These are phyloP conservation scores for Suillus weaverae DNA, from an alignment of 768 basidiomycete species.

Conservation along the genomic window DNA sequence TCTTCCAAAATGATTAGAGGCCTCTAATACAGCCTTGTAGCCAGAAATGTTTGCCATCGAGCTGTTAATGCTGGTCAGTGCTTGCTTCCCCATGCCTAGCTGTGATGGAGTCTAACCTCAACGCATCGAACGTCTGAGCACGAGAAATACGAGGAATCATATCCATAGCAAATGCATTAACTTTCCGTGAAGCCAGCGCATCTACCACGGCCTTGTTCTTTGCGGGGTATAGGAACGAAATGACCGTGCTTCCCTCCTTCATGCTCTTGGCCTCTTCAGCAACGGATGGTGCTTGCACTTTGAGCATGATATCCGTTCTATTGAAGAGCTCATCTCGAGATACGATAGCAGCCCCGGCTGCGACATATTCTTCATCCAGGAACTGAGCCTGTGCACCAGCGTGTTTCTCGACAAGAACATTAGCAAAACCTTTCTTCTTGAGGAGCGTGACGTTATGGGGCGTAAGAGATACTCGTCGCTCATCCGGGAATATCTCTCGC, in stretches of 20 bases:
- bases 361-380: conserved; percentile 73
- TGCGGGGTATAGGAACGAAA: conserved; percentile 81
- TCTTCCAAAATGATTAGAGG: conserved; percentile 85
- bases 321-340: conserved; percentile 68
- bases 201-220: conserved; percentile 80
- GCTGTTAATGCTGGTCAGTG: conserved; percentile 36
- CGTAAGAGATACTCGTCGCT: conserved; percentile 79
- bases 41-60: conserved; percentile 96
- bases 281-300: conserved; percentile 76
- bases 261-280: conserved; percentile 61
- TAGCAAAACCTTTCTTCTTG: conserved; percentile 79
- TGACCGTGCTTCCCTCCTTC: conserved; percentile 75
- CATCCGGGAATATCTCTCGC: conserved; percentile 72
- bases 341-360: conserved; percentile 79
- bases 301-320: conserved; percentile 75
- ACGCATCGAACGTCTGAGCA: conserved; percentile 86
- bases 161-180: conserved; percentile 87
- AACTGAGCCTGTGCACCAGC: conserved; percentile 78
- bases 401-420: conserved; percentile 69
- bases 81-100: conserved; percentile 4
- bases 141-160: conserved; percentile 90
- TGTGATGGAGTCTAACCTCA: conserved; percentile 52
- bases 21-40: conserved; percentile 89
- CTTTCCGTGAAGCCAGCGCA: conserved; percentile 59
- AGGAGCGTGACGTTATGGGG: conserved; percentile 75